These are phyloP conservation scores for Teunomyces funiuensis DNA, from an alignment of 805 yeast species.

Conservation along the genomic window DNA sequence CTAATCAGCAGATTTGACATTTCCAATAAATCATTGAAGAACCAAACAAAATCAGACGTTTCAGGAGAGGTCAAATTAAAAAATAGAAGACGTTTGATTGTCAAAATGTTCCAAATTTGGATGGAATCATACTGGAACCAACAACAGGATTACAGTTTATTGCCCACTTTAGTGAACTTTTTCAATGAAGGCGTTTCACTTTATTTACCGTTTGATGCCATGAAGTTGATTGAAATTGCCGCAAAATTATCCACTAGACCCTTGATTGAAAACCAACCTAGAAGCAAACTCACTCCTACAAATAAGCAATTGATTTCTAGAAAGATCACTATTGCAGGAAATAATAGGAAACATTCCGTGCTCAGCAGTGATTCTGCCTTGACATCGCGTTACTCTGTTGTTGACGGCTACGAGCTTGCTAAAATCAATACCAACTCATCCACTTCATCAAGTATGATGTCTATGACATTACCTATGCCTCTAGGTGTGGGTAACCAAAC, in stretches of 20 bases:
- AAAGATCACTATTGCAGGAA: slow-evolving; percentile 41
- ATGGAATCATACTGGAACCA: slow-evolving; percentile 86
- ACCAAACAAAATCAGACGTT: slow-evolving; percentile 15
- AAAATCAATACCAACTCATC: slow-evolving; percentile 49
- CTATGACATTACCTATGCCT: slow-evolving; percentile 43
- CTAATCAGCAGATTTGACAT: slow-evolving; percentile 66
- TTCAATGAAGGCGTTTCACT: slow-evolving; percentile 73
- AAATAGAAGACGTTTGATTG: slow-evolving; percentile 65
- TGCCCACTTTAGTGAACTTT: slow-evolving; percentile 73
- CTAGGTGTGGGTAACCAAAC: slow-evolving; percentile 38
- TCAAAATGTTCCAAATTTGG: slow-evolving; percentile 77
- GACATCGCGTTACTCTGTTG: slow-evolving; percentile 44
- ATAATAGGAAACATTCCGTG: slow-evolving; percentile 34
- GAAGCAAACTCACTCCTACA: slow-evolving; percentile 9
- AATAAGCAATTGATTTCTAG: slow-evolving; percentile 52
- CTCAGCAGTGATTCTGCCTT: slow-evolving; percentile 23
- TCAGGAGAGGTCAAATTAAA: slow-evolving; percentile 40
- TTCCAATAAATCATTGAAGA: slow-evolving; percentile 25
- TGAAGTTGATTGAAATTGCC: slow-evolving; percentile 59
- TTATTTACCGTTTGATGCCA: slow-evolving; percentile 63
- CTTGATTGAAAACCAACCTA: slow-evolving; percentile 42
- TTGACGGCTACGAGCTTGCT: slow-evolving; percentile 59
- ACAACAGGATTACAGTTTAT: slow-evolving; percentile 53
- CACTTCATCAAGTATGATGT: slow-evolving; percentile 37
- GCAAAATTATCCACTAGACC: slow-evolving; percentile 59